phyloP scores from a whole-genome alignment of 306 rosid genomes.

The Vachellia collinsii region DNA sequence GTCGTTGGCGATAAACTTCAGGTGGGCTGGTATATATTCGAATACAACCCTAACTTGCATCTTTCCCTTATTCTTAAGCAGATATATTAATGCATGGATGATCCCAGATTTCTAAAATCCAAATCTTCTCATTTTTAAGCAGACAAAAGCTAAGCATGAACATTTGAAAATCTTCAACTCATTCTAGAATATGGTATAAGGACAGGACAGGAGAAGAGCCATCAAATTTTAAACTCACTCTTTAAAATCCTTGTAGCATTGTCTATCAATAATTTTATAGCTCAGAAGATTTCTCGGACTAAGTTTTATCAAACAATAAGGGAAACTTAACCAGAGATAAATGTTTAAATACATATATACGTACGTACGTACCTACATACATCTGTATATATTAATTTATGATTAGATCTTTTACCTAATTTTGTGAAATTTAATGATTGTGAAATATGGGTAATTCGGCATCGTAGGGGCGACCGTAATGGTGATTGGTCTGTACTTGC shows the following conservation, averaged over 20 bases:
- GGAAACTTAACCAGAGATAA: too few species aligned
- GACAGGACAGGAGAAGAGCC: not conserved
- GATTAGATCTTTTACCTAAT: not conserved
- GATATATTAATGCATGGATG: not conserved
- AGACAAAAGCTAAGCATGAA: not conserved
- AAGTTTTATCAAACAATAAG: too few species aligned
- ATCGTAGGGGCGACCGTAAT: slow-evolving; percentile 69
- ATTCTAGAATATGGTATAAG: not conserved
- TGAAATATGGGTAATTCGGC: slow-evolving; percentile 43
- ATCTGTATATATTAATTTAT: not conserved
- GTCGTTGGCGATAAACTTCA: slow-evolving; percentile 74
- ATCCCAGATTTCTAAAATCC: not conserved
- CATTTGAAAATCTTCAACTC: not conserved
- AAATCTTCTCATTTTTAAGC: not conserved
- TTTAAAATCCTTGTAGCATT: too few species aligned
- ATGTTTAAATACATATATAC: too few species aligned
- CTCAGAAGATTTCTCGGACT: too few species aligned
- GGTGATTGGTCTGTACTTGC: slow-evolving; percentile 65
- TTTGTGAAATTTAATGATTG: not conserved
- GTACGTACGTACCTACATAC: too few species aligned
- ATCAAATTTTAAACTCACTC: too few species aligned
- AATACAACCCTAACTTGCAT: not conserved
- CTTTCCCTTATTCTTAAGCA: not conserved
- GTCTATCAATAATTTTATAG: too few species aligned
- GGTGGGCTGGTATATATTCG: slow-evolving; percentile 61